Conservation (phyloP, 495 filamentous ascomycete species). For the Oidiodendron maius region DNA sequence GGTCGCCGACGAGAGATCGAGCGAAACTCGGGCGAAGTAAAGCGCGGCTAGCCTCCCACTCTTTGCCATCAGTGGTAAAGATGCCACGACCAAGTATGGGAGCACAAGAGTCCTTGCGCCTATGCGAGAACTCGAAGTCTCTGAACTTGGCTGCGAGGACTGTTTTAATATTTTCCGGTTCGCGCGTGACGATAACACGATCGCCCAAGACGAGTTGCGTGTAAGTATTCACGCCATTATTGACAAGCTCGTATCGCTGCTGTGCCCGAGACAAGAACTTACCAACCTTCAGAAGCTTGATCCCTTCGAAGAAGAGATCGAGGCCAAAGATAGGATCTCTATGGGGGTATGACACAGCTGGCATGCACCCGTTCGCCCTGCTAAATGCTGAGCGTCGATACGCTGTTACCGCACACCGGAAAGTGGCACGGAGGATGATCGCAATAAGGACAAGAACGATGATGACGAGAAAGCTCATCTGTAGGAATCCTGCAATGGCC, state of each 20-base stretch:
- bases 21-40: slow-evolving; percentile 35
- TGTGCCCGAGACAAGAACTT: not conserved
- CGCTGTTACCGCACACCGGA: too few species aligned
- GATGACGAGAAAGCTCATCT: too few species aligned
- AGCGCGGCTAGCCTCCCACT: slow-evolving; percentile 31
- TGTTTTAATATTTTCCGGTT: slow-evolving; percentile 47
- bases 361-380: slow-evolving; percentile 21
- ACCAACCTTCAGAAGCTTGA: not conserved
- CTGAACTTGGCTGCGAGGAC: slow-evolving; percentile 55
- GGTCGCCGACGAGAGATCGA: slow-evolving; percentile 35
- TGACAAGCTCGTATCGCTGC: too few species aligned
- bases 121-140: slow-evolving; percentile 36
- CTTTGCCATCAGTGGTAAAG: slow-evolving; percentile 34
- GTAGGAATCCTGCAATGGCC: too few species aligned
- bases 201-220: not conserved
- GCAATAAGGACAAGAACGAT: too few species aligned
- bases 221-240: not conserved
- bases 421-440: too few species aligned
- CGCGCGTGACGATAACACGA: not conserved
- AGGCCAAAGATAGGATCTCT: slow-evolving; percentile 31
- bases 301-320: not conserved
- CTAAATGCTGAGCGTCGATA: too few species aligned
- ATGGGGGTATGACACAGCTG: slow-evolving; percentile 24
- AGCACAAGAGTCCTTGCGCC: slow-evolving; percentile 16
- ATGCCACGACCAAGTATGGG: slow-evolving; percentile 41